These are phyloP conservation scores for Gastrodia elata DNA, from an alignment of 106 monocot species.

Conservation along the genomic window DNA sequence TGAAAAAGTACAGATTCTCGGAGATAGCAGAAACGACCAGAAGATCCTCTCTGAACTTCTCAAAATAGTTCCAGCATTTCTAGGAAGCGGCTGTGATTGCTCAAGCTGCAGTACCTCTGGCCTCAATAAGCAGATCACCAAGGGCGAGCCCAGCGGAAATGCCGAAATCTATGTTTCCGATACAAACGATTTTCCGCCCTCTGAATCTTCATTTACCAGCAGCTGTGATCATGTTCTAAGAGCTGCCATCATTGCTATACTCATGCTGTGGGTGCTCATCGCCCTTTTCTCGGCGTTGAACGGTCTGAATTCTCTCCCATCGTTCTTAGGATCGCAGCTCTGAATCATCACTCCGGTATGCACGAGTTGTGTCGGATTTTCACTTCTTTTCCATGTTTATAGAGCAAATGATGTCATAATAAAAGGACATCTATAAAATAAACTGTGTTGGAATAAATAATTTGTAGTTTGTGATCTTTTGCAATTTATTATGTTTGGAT, in stretches of 20 bases:
- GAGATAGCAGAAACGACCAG: constrained; percentile 36
- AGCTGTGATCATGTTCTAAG: constrained; percentile 40
- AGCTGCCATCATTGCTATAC: constrained; percentile 30
- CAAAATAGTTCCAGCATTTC: constrained; percentile 36
- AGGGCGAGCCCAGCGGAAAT: neutral
- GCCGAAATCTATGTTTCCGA: constrained; percentile 7
- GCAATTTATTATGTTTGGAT: no score
- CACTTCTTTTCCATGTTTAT: no score
- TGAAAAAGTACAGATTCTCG: constrained; percentile 48
- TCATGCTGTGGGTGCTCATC: constrained; percentile 43
- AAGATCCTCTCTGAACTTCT: constrained; percentile 43
- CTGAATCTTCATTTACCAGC: constrained; percentile 10
- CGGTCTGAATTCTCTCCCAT: constrained; percentile 16
- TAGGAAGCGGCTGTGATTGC: constrained; percentile 54
- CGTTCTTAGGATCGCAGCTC: neutral
- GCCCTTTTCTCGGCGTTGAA: constrained; percentile 43
- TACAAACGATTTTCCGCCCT: neutral
- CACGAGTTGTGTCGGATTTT: no score
- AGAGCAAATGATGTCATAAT: no score
- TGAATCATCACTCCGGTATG: no score
- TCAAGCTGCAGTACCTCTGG: constrained; percentile 21
- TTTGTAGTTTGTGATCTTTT: no score
- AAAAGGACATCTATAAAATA: no score
- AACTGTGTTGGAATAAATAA: no score
- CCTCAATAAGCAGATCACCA: constrained; percentile 5